Evolutionary conservation across 495 filamentous ascomycete genomes (phyloP).

Genomic region (Usnea hakonensis): DNA sequence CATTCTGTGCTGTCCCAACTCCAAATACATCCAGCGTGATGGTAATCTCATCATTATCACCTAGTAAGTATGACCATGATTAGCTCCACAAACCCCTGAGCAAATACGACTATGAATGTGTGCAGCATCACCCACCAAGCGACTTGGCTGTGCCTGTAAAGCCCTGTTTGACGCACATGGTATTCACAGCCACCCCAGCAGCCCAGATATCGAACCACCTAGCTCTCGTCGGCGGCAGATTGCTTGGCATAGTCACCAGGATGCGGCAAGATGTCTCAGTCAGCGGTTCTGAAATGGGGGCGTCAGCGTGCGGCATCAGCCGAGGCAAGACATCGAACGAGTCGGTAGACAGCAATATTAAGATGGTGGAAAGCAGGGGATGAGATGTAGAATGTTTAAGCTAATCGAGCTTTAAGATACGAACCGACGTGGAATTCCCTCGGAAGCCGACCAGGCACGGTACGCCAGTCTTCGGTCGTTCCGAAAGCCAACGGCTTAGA

Average conservation of each 20-base stretch:
- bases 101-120: background rate
- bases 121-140: background rate
- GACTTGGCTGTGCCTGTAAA: background rate
- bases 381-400: no score
- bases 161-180: background rate
- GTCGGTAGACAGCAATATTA: no score
- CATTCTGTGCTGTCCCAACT: background rate
- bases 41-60: background rate
- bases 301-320: background rate
- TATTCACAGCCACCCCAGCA: background rate
- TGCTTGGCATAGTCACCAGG: background rate
- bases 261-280: background rate
- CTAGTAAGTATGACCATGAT: background rate
- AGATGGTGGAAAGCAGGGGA: no score
- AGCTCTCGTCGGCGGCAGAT: background rate
- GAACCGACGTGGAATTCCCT: background rate
- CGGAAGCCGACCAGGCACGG: background rate
- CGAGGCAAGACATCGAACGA: no score
- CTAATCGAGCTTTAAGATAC: background rate
- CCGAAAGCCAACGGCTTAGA: background rate
- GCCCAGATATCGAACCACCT: background rate
- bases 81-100: no score
- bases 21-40: background rate
- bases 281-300: background rate
- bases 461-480: background rate